These are phyloP conservation scores for Dissoconium aciculare DNA, from an alignment of 2,329 filamentous ascomycete genomes.

Conservation along the genomic window DNA sequence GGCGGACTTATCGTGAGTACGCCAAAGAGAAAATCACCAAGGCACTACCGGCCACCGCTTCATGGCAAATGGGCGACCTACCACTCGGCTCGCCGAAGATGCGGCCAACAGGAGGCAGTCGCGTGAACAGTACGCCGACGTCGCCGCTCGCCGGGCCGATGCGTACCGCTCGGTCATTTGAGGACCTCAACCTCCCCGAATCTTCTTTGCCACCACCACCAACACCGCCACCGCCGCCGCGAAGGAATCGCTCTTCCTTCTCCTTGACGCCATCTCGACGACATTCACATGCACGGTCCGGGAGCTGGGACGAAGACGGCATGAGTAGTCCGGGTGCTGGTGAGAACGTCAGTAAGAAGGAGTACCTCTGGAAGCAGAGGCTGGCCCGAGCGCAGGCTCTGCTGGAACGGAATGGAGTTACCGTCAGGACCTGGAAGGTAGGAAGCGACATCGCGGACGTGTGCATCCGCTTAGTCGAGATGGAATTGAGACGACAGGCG, in stretches of 20 bases:
- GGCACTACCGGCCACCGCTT: constrained; percentile 9
- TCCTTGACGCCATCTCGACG: constrained; percentile 16
- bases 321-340: constrained; percentile 19
- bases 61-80: constrained; percentile 10
- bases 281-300: constrained; percentile 22
- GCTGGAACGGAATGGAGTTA: constrained; percentile 50
- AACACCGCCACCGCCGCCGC: constrained; percentile 13
- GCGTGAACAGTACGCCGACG: constrained; percentile 6
- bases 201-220: constrained; percentile 8
- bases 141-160: constrained; percentile 10
- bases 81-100: constrained; percentile 4
- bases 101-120: constrained; percentile 3
- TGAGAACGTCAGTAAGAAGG: constrained; percentile 46
- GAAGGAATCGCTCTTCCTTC: constrained; percentile 24
- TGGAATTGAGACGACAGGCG: constrained; percentile 20
- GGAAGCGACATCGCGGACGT: constrained; percentile 56
- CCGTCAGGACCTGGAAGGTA: constrained; percentile 56
- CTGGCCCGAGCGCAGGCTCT: constrained; percentile 49
- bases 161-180: constrained; percentile 10
- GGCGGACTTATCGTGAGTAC: constrained; percentile 10
- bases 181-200: constrained; percentile 10
- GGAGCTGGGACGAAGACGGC: constrained; percentile 16
- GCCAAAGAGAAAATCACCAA: constrained; percentile 11
- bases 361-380: constrained; percentile 56
- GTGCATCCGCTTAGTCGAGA: constrained; percentile 48